Percentiles rank a stretch among this genome's conserved stretches.
phyloP scores from a whole-genome alignment of 2,329 filamentous ascomycete genomes.

The Nannizzia gypsea region DNA sequence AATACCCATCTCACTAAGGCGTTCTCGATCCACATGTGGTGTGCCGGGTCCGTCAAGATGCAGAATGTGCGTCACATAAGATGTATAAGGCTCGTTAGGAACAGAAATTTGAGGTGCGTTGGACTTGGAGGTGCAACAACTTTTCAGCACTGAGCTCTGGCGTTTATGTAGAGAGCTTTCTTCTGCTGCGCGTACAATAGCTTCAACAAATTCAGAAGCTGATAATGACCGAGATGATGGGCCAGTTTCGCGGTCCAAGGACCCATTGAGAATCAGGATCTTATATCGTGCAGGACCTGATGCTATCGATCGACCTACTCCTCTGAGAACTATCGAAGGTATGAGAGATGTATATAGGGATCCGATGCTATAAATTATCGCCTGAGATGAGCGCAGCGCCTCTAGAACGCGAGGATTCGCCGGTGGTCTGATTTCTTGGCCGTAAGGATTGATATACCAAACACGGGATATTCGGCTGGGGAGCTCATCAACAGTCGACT shows the following conservation, averaged over 20 bases:
- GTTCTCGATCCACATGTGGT: constrained; percentile 57
- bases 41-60: constrained; percentile 61
- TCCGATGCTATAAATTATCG: constrained; percentile 85
- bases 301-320: constrained; percentile 56
- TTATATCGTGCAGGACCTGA: constrained; percentile 48
- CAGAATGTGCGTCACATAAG: constrained; percentile 73
- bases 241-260: constrained; percentile 74
- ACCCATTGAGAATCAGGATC: constrained; percentile 75
- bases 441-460: constrained; percentile 98
- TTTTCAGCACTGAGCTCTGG: background rate
- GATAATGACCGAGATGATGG: constrained; percentile 53
- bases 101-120: constrained; percentile 17
- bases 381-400: constrained; percentile 52
- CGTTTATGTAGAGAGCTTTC: constrained; percentile 47
- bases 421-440: constrained; percentile 80
- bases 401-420: constrained; percentile 71
- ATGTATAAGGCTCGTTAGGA: constrained; percentile 38
- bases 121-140: background rate
- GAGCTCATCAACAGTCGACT: constrained; percentile 67
- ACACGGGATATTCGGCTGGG: constrained; percentile 65
- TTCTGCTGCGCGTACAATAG: constrained; percentile 62
- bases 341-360: constrained; percentile 82
- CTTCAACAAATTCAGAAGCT: constrained; percentile 68
- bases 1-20: constrained; percentile 56
- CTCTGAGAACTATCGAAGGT: constrained; percentile 66